Evolutionary conservation across 2,329 filamentous ascomycete genomes (phyloP), one percentile per base, ranked within the genome.

Genomic region (Aspergillus fumigatiaffinis): DNA sequence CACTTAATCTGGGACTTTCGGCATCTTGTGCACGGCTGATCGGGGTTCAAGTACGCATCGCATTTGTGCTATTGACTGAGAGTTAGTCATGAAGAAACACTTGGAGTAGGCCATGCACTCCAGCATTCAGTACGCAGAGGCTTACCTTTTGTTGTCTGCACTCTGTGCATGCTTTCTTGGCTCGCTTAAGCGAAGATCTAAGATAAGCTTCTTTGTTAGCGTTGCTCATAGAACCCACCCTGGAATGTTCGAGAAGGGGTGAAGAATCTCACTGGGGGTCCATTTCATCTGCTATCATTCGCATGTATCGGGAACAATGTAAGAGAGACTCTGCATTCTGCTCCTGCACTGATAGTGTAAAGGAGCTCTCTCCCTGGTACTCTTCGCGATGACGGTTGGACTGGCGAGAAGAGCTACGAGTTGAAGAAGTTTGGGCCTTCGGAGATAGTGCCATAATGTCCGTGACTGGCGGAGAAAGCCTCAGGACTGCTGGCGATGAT

Each of bases 101-200:
- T 23, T 47, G 10, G 10, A 47, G 10, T 14, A 26, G 10, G 23
- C 21, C 14, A 21, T 14, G 21, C 20, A 7, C 21, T 47, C 21
- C 21, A 23, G 4, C 17, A 51, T 10, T 9, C 12, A 17, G 26
- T 20, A 23, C 9, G 6, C 41, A 41, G 9, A 2, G 26, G 17
- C 38, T 2, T 49, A 76, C 74, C 69, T 78, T 78, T 60, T 78
- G 76, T 59, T 78, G 76, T 42, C 75, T 68, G 63, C 76, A 78
- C 62, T 76, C 73, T 1, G 75, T 77, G 57, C 75, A 78, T 4
- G 75, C 75, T 58, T 74, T 76, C 61, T 76, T 76, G 42, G 67
- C 66, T 58, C 68, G 58, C 54, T 69, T 72, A 41, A 66, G 64
- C 25, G 63, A 46, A 20, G 63, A 56, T 28, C 65, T 67, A 47